Percentiles rank a stretch among this genome's conserved stretches.
These are phyloP conservation scores for Boechera stricta DNA, from an alignment of 345 rosid species.

Conservation along the genomic window DNA sequence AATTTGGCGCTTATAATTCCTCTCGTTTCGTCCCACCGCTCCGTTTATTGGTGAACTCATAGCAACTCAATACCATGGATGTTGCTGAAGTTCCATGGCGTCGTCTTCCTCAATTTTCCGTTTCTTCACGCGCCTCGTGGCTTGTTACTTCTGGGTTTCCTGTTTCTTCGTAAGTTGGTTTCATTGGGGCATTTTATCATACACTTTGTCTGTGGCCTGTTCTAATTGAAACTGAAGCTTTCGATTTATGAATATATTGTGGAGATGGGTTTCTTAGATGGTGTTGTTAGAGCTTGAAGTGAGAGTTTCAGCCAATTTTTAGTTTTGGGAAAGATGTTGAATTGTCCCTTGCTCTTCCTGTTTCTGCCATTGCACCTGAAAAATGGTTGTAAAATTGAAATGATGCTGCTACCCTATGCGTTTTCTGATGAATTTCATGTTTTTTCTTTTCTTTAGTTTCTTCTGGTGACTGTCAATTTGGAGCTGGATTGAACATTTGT, in stretches of 20 bases:
- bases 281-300: neutral
- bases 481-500: conserved; percentile 8
- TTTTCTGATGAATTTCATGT: no score
- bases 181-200: conserved; percentile 37
- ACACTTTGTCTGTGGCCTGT: conserved; percentile 32
- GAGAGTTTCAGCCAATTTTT: neutral
- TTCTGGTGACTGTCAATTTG: no score
- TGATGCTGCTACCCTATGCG: no score
- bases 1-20: conserved; percentile 24
- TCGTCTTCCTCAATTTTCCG: conserved; percentile 45
- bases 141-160: conserved; percentile 47
- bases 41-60: conserved; percentile 38
- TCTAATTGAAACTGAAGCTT: conserved; percentile 15
- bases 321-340: neutral
- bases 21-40: conserved; percentile 1
- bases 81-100: conserved; percentile 53
- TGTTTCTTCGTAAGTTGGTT: conserved; percentile 58
- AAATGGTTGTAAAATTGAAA: no score
- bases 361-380: neutral
- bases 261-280: conserved; percentile 2
- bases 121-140: conserved; percentile 53
- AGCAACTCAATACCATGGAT: conserved; percentile 53
- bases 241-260: neutral
- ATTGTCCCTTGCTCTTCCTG: neutral
- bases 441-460: no score